A percentile compares a stretch with the other conserved stretches of the same genome.
Conservation (phyloP, 2,329 filamentous ascomycete genomes). For the Pseudocercospora fuligena region DNA sequence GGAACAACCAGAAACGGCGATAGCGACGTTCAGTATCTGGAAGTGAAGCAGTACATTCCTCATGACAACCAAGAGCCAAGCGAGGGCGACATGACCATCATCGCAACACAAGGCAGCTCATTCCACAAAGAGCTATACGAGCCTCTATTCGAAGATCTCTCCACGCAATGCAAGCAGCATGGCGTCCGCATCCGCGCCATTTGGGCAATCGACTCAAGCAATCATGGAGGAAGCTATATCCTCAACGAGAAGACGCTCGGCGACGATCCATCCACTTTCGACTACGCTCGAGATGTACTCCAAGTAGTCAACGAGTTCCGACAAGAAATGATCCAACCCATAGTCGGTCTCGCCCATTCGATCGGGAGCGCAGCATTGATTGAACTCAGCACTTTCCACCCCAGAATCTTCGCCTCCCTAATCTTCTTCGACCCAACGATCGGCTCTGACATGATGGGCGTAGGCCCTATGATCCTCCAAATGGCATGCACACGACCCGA, state of each 20-base stretch:
- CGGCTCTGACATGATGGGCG: constrained; percentile 65
- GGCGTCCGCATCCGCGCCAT: constrained; percentile 74
- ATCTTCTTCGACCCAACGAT: constrained; percentile 76
- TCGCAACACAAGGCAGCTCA: constrained; percentile 17
- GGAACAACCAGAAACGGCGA: not conserved
- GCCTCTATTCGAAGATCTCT: constrained; percentile 20
- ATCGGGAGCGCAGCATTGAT: constrained; percentile 70
- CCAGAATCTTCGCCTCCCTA: constrained; percentile 14
- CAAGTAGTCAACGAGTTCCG: constrained; percentile 82
- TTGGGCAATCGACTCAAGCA: constrained; percentile 88
- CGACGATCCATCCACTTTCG: constrained; percentile 87
- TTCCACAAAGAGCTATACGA: constrained; percentile 30
- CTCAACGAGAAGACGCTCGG: constrained; percentile 78
- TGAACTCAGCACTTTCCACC: constrained; percentile 10
- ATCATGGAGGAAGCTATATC: constrained; percentile 78
- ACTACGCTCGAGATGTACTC: constrained; percentile 82
- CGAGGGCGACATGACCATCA: constrained; percentile 24
- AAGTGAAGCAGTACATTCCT: constrained; percentile 27
- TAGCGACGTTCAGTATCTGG: constrained; percentile 7
- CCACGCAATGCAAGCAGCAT: not conserved
- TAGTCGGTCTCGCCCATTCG: constrained; percentile 85
- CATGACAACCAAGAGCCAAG: constrained; percentile 7
- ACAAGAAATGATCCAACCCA: constrained; percentile 73
- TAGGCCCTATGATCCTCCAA: not conserved
- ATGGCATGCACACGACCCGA: constrained; percentile 66